Evolutionary conservation across 768 basidiomycete genomes (phyloP).

Genomic region (Lepiota venenata): DNA sequence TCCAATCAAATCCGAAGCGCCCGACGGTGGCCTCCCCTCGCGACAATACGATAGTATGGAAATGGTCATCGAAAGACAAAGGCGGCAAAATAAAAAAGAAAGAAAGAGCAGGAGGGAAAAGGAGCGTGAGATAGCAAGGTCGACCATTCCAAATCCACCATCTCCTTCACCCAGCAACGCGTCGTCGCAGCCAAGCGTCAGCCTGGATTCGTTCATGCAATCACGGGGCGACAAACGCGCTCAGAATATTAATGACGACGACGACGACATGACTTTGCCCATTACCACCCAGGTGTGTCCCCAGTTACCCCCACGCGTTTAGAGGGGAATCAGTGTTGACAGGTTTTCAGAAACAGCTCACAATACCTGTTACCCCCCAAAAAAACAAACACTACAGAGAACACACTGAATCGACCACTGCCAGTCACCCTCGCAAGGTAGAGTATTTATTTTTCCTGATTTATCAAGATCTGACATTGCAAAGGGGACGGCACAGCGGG

Average conservation of each 20-base stretch:
- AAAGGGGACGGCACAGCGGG: conserved; percentile 30
- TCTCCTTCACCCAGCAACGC: conserved; percentile 53
- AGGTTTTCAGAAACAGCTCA: not conserved
- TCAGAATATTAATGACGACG: conserved; percentile 16
- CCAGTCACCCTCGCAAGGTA: conserved; percentile 27
- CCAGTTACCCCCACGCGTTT: conserved; percentile 29
- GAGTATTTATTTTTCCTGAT: conserved; percentile 13
- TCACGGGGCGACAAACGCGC: conserved; percentile 53
- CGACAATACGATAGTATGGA: conserved; percentile 76
- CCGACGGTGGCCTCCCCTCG: conserved; percentile 43
- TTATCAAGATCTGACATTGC: conserved; percentile 16
- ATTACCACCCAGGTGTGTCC: not conserved
- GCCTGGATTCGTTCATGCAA: conserved; percentile 46
- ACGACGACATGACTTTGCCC: not conserved
- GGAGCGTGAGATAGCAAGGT: conserved; percentile 42
- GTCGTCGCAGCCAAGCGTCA: conserved; percentile 38
- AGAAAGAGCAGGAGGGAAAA: conserved; percentile 44
- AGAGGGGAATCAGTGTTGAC: not conserved
- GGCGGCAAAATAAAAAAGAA: conserved; percentile 53
- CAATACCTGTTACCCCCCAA: conserved; percentile 53
- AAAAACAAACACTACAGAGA: conserved; percentile 61
- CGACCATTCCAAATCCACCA: conserved; percentile 30
- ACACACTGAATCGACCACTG: conserved; percentile 35
- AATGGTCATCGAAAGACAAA: conserved; percentile 69
- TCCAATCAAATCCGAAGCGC: conserved; percentile 62